Conservation (phyloP, 371 early-diverging fungal genomes). For the Conidiobolus incongruus region DNA sequence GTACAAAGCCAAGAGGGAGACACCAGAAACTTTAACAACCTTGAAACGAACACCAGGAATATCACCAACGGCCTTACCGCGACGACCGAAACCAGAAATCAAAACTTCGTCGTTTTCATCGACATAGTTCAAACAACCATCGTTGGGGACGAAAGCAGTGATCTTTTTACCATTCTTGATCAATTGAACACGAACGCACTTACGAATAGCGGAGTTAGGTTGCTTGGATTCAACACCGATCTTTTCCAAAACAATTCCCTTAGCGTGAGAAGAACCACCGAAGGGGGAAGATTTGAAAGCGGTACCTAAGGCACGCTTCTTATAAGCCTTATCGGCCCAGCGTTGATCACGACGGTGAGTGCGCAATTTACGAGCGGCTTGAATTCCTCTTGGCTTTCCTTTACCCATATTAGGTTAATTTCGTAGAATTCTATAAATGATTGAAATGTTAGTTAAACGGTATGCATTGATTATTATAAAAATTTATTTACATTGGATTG, state of each 20-base stretch:
- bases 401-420: slow-evolving; percentile 35
- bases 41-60: slow-evolving; percentile 99
- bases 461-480: too few species aligned
- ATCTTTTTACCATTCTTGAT: slow-evolving; percentile 99
- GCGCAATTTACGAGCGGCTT: slow-evolving; percentile 97
- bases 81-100: slow-evolving; percentile 92
- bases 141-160: slow-evolving; percentile 99
- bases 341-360: slow-evolving; percentile 92
- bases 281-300: slow-evolving; percentile 94
- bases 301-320: slow-evolving; percentile 95
- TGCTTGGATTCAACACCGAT: slow-evolving; percentile 99
- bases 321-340: slow-evolving; percentile 98
- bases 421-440: too few species aligned
- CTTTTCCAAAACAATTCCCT: slow-evolving; percentile 99
- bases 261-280: slow-evolving; percentile 98
- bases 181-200: slow-evolving; percentile 99
- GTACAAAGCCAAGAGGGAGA: slow-evolving; percentile 95
- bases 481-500: too few species aligned
- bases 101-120: slow-evolving; percentile 94
- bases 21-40: slow-evolving; percentile 99
- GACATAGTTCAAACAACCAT: slow-evolving; percentile 98
- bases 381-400: slow-evolving; percentile 93
- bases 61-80: slow-evolving; percentile 88
- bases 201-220: slow-evolving; percentile 99
- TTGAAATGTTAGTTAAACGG: too few species aligned